Base-by-base conservation (phyloP, 257 asterid species). In the Lantana camara region DNA sequence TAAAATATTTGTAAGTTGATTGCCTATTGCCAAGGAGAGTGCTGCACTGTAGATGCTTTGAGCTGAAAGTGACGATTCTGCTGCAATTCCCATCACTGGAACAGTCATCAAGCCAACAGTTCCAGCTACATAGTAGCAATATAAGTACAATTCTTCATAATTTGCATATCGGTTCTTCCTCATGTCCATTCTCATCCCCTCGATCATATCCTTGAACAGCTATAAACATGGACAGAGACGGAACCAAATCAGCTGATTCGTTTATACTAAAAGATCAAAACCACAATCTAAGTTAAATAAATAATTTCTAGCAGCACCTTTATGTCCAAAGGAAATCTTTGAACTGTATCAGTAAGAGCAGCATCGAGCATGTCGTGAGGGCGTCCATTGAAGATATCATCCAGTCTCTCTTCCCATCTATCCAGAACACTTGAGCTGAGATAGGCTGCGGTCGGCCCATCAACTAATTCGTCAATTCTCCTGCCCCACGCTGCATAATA, bases 401-500 rank as follows among this genome's bases (percentile, higher is more conserved):
- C 82, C 30, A 82, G 72, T 73, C 95, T 77, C 71, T 81, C 84
- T 70, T 90, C 95, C 95, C 97, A 90, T 67, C 95, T 64, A 29
- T 90, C 88, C 61, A 86, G 95, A 58, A 65, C 90, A 12, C 72
- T 57, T 5, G 90, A 72, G 73, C 61, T 82, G 9, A 82, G 61
- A 53, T 83, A 73, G 34, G 10, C 68, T 0, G 97, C 89, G 21
- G 83, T 86, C 0, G 97, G 97, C 9, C 95, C 97, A 69, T 90
- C 97, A 8, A 89, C 97, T 27, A 89, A 37, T 57, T 89, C 97
- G 75, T 89, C 97, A 0, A 93, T 86, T 61, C 97, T 86, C 74
- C 97, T 82, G 65, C 95, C 84, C 95, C 97, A 89, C 29, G 86
- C 95, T 89, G 83, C n/a, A n/a, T n/a, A n/a, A n/a, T n/a, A n/a